Base-by-base conservation (phyloP, 331 rosid species). In the Ulmus americana region DNA sequence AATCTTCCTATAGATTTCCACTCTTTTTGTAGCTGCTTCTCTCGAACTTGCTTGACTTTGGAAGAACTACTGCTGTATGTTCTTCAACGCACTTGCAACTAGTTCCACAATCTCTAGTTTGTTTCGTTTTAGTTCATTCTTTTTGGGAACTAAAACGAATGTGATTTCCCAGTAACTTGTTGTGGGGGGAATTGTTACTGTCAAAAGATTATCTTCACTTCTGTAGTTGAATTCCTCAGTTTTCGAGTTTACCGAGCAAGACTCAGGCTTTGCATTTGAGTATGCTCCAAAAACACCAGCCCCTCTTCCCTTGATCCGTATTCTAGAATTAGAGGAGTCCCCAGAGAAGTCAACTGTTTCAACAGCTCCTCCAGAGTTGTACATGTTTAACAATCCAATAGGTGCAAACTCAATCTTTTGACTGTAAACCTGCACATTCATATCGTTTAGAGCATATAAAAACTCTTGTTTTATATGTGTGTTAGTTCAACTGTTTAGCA, bases 291-390 rank as follows among this genome's bases (percentile, higher is more conserved):
- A 76, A 39, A 35, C 49, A 63, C 81, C 79, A 20, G 50, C 48
- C 16, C 79, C 76, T 76, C 73, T 67, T 55, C 78, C 81, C 60
- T 68, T 55, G n/a, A 80, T 70, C 18, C 52, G 76, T 54, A 80
- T 61, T 39, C 39, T 65, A 63, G 48, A 12, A 13, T 40, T 47
- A 6, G 67, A 45, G 12, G 61, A 10, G 10, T 48, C 54, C 16
- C 40, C 28, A 28, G 13, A 35, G 54, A 56, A 76, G 59, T 72
- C 67, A 38, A 68, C 38, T 4, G 49, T 56, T 20, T 76, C 77
- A 61, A 72, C 58, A 18, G 84, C 84, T 76, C 84, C 84, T 10
- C 81, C 79, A 10, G 79, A 71, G 48, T 80, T 80, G 78, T 75
- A 71, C 81, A 80, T 70, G 39, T 80, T 72, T 28, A 71, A 14